A percentile compares a stretch with the other conserved stretches of the same genome.
Conservation (phyloP, 805 yeast species). For the Myxozyma neglecta region DNA sequence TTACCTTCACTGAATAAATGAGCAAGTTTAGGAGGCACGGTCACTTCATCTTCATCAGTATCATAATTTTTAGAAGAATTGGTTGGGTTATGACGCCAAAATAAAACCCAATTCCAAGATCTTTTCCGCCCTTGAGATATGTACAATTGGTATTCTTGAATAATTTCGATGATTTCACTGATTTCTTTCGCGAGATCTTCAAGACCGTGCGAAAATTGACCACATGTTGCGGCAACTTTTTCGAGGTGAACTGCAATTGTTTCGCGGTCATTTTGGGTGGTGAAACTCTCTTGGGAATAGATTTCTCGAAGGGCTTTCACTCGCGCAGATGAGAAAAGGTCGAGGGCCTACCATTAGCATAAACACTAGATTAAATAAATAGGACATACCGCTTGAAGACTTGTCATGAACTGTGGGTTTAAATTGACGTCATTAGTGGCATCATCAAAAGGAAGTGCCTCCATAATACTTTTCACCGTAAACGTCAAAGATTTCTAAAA, state of each 20-base stretch:
- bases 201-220: constrained; percentile 68
- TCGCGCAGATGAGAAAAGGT: constrained; percentile 58
- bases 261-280: constrained; percentile 40
- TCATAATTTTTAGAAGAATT: not conserved
- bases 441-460: constrained; percentile 57
- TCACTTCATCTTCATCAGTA: constrained; percentile 17
- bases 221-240: constrained; percentile 81
- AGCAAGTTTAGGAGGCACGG: constrained; percentile 25
- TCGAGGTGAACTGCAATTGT: constrained; percentile 58
- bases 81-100: constrained; percentile 46
- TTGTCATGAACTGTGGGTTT: constrained; percentile 44
- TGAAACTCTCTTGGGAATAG: constrained; percentile 57
- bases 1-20: constrained; percentile 24
- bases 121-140: constrained; percentile 28
- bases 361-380: no score
- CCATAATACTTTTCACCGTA: constrained; percentile 55
- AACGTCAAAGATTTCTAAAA: constrained; percentile 27
- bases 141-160: constrained; percentile 45
- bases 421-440: constrained; percentile 41
- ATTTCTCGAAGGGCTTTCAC: constrained; percentile 55
- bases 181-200: constrained; percentile 64
- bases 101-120: constrained; percentile 55
- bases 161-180: constrained; percentile 34
- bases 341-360: constrained; percentile 38
- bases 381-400: constrained; percentile 18